Evolutionary conservation across 1,284 basidiomycete species (phyloP), one percentile per base, ranked within the genome.

Genomic region (Trichosporon ovoides): DNA sequence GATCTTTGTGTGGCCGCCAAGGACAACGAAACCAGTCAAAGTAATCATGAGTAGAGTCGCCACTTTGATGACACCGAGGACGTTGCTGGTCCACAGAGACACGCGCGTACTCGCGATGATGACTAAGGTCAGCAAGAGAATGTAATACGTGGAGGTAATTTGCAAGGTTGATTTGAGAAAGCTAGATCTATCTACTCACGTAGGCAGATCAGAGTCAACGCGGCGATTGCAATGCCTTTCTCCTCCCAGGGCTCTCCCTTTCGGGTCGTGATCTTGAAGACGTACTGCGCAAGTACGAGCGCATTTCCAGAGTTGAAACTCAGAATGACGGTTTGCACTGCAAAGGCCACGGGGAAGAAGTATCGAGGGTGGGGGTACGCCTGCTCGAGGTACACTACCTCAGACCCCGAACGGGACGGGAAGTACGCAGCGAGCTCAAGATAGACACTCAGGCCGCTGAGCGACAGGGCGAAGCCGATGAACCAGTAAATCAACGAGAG

Each of bases 21-120:
- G 76, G 33, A 82, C 82, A 18, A 80, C 80, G 22, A 81, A 68
- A 14, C 82, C 82, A 16, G 81, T 78, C 46, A 80, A 68, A 16
- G 79, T 75, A 38, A 82, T 63, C 38, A 59, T 55, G 11, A 60
- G 14, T 18, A 62, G 43, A 7, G 56, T 53, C 24, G 38, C 35
- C 9, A 53, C 18, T 50, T 57, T 57, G 55, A 60, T 38, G 5
- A 24, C 12, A 7, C 52, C 58, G 1, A 38, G 12, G 14, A 31
- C 33, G 37, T 54, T 58, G 37, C 50, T 31, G 6, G 53, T 16
- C 11, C 9, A 3, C 20, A 58, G 52, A 5, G 53, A 46, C 2
- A 38, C 13, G 24, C 20, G 33, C 19, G 36, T 55, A 49, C 12
- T 37, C 12, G 18, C 1, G 11, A 52, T 34, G 22, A 43, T 7